Conservation (phyloP, 2,329 filamentous ascomycete species). For the Metarhizium humberi region DNA sequence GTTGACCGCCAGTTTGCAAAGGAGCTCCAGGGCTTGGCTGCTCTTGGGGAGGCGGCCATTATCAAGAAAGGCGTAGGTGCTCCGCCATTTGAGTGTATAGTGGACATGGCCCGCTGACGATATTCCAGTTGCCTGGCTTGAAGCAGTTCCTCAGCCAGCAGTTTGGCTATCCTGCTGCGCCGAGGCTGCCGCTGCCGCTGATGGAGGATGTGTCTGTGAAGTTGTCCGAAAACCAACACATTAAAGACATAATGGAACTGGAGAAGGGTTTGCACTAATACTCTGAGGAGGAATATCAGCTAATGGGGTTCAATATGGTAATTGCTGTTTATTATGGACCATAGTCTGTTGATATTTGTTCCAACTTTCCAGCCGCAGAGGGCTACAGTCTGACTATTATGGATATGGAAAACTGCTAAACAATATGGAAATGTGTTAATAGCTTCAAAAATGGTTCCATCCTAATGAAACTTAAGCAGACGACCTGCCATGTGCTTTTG, state of each 20-base stretch:
- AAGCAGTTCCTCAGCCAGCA: background rate
- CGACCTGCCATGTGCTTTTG: too few species aligned
- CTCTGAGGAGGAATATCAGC: too few species aligned
- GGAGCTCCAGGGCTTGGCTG: background rate
- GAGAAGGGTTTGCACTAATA: background rate
- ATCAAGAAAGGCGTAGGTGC: background rate
- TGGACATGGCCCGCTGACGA: background rate
- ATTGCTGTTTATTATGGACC: too few species aligned
- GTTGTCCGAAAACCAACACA: background rate
- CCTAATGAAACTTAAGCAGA: too few species aligned
- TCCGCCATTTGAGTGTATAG: background rate
- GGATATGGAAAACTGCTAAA: too few species aligned
- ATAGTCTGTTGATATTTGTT: too few species aligned
- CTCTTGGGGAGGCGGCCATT: background rate
- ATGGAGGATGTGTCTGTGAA: background rate
- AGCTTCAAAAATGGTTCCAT: too few species aligned
- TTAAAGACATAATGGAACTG: background rate
- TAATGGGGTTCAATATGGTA: too few species aligned
- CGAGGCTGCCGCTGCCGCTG: background rate
- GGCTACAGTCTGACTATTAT: too few species aligned
- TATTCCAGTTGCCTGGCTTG: background rate
- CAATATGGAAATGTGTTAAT: too few species aligned
- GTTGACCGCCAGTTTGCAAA: background rate
- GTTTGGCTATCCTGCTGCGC: background rate
- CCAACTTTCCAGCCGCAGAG: too few species aligned